Evolutionary conservation across 306 rosid genomes (phyloP).

Genomic region (Dryas octopetala): DNA sequence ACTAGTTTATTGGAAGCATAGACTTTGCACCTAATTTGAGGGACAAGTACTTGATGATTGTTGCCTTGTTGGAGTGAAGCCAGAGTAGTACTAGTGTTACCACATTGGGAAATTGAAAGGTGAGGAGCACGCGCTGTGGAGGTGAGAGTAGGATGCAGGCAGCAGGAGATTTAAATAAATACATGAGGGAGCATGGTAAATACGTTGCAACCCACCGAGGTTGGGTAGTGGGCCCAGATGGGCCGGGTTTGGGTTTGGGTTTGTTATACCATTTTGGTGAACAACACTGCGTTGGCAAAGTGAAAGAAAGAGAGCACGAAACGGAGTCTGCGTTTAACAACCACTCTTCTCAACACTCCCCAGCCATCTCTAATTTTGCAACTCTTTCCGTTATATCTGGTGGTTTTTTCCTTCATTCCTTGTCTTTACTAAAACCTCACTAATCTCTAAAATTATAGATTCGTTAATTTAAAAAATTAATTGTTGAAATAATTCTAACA

Average conservation of each 20-base stretch:
- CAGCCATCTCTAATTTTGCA: constrained; percentile 53
- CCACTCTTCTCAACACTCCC: constrained; percentile 36
- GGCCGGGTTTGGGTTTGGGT: not conserved
- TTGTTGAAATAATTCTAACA: too few relatives aligned
- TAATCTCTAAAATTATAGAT: constrained; percentile 9
- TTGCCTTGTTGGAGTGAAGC: constrained; percentile 5
- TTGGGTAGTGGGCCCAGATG: not conserved
- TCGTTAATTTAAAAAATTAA: not conserved
- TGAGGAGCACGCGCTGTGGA: not conserved
- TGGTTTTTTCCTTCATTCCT: constrained; percentile 1
- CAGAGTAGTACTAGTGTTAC: not conserved
- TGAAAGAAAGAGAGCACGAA: constrained; percentile 91
- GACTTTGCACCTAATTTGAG: constrained; percentile 18
- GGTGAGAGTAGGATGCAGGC: not conserved
- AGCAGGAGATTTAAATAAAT: not conserved
- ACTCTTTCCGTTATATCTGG: constrained; percentile 54
- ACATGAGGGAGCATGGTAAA: not conserved
- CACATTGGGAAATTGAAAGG: not conserved
- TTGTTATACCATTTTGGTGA: not conserved
- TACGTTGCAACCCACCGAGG: not conserved
- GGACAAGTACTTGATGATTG: constrained; percentile 9
- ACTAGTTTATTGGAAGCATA: constrained; percentile 6
- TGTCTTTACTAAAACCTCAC: constrained; percentile 38
- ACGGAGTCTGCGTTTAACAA: constrained; percentile 50
- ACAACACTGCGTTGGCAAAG: constrained; percentile 73